These are phyloP conservation scores for Cercospora sesami DNA, from an alignment of 2,329 filamentous ascomycete genomes.

Conservation along the genomic window DNA sequence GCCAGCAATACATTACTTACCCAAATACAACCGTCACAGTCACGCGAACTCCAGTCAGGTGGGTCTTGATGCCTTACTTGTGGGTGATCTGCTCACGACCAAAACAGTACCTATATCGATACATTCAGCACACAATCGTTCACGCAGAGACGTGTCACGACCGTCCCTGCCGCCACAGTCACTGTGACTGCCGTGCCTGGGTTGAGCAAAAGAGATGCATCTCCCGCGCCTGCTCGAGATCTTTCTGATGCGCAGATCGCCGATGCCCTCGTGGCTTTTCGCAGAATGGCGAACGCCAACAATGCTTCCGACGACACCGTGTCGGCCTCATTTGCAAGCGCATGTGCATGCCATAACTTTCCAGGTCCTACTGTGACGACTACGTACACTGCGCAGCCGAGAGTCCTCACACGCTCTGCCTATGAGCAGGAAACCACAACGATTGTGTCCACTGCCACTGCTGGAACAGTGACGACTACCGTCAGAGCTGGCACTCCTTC, in stretches of 20 bases:
- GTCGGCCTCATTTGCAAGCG: constrained; percentile 36
- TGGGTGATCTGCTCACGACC: neutral
- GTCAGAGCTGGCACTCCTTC: constrained; percentile 20
- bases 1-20: constrained; percentile 31
- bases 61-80: constrained; percentile 9
- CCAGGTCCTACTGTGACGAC: constrained; percentile 30
- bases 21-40: constrained; percentile 30
- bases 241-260: neutral
- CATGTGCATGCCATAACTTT: constrained; percentile 36
- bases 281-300: constrained; percentile 20
- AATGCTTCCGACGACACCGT: constrained; percentile 22
- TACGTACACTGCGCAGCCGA: constrained; percentile 33
- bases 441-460: constrained; percentile 12
- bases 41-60: constrained; percentile 36
- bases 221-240: constrained; percentile 19
- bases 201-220: constrained; percentile 26
- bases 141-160: constrained; percentile 24
- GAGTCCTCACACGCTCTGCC: constrained; percentile 25
- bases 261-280: constrained; percentile 27
- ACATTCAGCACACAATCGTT: constrained; percentile 27
- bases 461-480: constrained; percentile 29
- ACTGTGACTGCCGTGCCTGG: constrained; percentile 23
- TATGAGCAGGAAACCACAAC: constrained; percentile 29
- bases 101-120: constrained; percentile 24
- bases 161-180: constrained; percentile 32